Evolutionary conservation across 2,329 filamentous ascomycete genomes (phyloP), one percentile per base, ranked within the genome.

Genomic region (Neofusicoccum kwambonambiense): DNA sequence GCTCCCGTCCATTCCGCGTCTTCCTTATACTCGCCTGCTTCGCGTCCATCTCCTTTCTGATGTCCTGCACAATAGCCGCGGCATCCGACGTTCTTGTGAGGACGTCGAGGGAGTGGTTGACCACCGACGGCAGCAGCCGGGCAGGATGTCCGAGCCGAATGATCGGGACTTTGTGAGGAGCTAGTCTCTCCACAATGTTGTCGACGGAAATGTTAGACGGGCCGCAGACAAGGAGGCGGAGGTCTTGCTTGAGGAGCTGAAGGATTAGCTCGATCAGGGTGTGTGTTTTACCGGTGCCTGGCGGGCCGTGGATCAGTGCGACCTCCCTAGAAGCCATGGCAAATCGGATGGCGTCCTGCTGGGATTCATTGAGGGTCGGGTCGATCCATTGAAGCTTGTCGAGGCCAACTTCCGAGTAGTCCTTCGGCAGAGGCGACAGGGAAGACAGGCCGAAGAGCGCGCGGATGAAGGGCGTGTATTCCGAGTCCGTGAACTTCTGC

Each of bases 151-250:
- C 95, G 0, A 99, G 86, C 1, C 95, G 90, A 41, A 98, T 86
- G 71, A 98, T 92, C 0, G 92, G 90, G 1, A 97, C 84, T 72
- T 92, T 93, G 76, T 93, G 90, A 0, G 91, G 88, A 1, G 93
- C 87, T 1, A 98, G 85, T 7, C 95, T 88, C 78, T 99, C 95
- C 8, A 97, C 93, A 65, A 99, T 96, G 74, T 99, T 99, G 83
- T 99, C 95, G 1, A 99, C 95, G 0, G 92, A 95, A 70, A 99
- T 93, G 75, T 99, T 99, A 35, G 92, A 97, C 0, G 95, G 95
- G 0, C 94, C 95, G 72, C 95, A 98, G n/a, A 98, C 94, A 1
- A 98, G 83, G 11, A 98, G 83, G 1, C 93, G 87, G 62, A 89
- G 84, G 39, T 88, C 85, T 27, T 87, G 86, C 73, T 89, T 89